Evolutionary conservation across 257 asterid genomes (phyloP).

Genomic region (Scutellaria barbata): DNA sequence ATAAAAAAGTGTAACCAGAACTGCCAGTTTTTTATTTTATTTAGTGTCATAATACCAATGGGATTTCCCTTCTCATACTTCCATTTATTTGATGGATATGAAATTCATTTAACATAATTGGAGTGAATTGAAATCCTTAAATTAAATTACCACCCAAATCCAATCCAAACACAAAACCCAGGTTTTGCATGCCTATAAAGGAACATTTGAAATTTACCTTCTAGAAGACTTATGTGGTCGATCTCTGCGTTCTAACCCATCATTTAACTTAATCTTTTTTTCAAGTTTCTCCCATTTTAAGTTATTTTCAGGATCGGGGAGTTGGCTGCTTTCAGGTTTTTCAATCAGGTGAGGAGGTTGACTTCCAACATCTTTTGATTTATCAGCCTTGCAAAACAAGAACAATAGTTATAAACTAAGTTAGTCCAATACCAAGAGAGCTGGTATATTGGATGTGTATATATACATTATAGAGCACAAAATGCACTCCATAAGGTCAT

Average conservation of each 20-base stretch:
- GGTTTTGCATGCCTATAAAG: conserved; percentile 3
- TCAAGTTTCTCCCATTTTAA: conserved; percentile 32
- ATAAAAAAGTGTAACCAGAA: too few species aligned
- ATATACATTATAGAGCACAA: background rate
- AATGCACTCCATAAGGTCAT: conserved; percentile 5
- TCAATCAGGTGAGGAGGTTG: background rate
- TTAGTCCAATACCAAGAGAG: conserved; percentile 16
- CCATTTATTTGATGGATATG: too few species aligned
- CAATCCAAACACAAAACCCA: background rate
- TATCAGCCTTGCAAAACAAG: conserved; percentile 42
- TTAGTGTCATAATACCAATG: too few species aligned
- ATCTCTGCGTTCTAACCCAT: conserved; percentile 39
- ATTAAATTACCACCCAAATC: too few species aligned
- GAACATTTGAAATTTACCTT: conserved; percentile 45
- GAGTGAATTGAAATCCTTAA: too few species aligned
- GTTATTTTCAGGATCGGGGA: conserved; percentile 39
- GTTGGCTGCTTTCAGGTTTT: conserved; percentile 35
- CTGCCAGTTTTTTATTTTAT: too few species aligned
- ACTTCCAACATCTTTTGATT: conserved; percentile 34
- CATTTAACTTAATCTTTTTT: conserved; percentile 27
- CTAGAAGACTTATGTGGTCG: conserved; percentile 22
- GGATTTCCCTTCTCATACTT: too few species aligned
- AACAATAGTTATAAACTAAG: conserved; percentile 4
- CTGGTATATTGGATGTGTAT: background rate
- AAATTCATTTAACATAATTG: too few species aligned